Evolutionary conservation across 1,284 basidiomycete genomes (phyloP).

Genomic region (Cystobasidiaceae sp.): DNA sequence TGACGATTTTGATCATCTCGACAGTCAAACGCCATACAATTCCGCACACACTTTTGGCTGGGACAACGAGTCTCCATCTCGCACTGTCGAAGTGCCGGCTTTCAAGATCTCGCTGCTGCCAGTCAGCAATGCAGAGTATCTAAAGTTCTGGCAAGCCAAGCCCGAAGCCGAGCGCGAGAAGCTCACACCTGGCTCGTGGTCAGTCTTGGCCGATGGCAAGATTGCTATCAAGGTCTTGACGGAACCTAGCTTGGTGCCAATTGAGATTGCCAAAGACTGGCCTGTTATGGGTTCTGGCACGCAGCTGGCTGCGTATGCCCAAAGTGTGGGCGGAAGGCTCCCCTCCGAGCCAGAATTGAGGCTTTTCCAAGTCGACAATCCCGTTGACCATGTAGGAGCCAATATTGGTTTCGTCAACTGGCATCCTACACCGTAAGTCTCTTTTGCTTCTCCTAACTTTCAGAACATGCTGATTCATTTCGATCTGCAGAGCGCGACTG

Average conservation of each 20-base stretch:
- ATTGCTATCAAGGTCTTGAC: constrained; percentile 70
- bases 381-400: constrained; percentile 57
- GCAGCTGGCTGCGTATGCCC: constrained; percentile 72
- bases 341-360: constrained; percentile 85
- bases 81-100: constrained; percentile 55
- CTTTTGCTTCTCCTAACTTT: not conserved
- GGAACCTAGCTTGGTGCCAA: constrained; percentile 61
- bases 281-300: constrained; percentile 76
- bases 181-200: constrained; percentile 51
- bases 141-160: constrained; percentile 46
- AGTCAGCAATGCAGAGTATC: constrained; percentile 64
- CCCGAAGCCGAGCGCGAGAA: constrained; percentile 1
- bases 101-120: constrained; percentile 77
- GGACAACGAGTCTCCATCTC: constrained; percentile 85
- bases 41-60: constrained; percentile 76
- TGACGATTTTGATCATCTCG: constrained; percentile 72
- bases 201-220: constrained; percentile 51
- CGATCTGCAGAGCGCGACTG: constrained; percentile 15
- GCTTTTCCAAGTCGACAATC: constrained; percentile 54
- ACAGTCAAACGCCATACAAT: constrained; percentile 51
- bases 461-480: no score
- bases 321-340: constrained; percentile 76
- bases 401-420: constrained; percentile 88
- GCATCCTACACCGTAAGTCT: constrained; percentile 79
- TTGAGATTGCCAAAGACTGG: constrained; percentile 75